Conservation (phyloP, 163 green algal genomes). For the Chlamydomonas reinhardtii region DNA sequence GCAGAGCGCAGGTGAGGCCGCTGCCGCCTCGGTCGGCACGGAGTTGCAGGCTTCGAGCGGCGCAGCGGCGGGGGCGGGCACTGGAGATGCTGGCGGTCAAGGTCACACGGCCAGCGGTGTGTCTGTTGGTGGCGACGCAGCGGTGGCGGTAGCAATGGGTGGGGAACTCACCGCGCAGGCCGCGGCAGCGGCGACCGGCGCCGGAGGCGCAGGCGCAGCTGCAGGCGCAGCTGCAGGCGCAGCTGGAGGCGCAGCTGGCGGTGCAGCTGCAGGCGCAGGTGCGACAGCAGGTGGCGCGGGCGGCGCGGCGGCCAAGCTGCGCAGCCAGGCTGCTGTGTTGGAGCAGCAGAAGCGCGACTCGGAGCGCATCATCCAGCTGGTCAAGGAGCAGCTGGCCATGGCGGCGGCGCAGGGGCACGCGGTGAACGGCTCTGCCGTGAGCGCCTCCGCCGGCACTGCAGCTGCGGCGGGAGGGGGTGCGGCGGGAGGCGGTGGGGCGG, state of each 20-base stretch:
- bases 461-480: background rate
- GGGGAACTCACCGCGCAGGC: too few relatives aligned
- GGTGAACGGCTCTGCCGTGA: background rate
- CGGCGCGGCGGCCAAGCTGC: conserved; percentile 19
- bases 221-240: background rate
- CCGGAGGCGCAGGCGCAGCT: too few relatives aligned
- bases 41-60: too few relatives aligned
- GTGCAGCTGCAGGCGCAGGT: background rate
- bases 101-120: too few relatives aligned
- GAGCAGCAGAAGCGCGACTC: conserved; percentile 42
- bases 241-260: background rate
- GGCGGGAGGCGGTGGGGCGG: background rate
- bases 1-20: too few relatives aligned
- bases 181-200: too few relatives aligned
- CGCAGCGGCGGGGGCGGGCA: too few relatives aligned
- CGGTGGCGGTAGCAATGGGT: too few relatives aligned
- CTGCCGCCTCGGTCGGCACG: too few relatives aligned
- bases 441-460: background rate
- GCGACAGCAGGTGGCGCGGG: background rate
- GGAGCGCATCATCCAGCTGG: conserved; percentile 46
- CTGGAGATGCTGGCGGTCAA: too few relatives aligned
- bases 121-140: too few relatives aligned
- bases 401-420: conserved; percentile 10
- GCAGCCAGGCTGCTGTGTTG: conserved; percentile 2
- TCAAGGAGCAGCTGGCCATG: conserved; percentile 41